These are phyloP conservation scores for Macrophomina phaseolina DNA, from an alignment of 2,329 filamentous ascomycete genomes.

Conservation along the genomic window DNA sequence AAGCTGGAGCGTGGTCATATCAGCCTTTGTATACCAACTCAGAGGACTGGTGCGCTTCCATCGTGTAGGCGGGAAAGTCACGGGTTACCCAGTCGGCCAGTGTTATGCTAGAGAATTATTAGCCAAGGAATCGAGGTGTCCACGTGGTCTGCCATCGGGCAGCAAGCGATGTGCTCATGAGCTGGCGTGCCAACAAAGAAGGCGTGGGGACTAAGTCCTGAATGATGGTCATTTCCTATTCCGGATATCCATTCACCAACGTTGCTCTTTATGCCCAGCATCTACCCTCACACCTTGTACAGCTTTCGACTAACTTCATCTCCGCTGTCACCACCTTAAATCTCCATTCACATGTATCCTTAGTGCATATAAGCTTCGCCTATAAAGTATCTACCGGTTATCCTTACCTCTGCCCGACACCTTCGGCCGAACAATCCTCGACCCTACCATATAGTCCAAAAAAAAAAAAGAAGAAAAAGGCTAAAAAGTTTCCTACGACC, in stretches of 20 bases:
- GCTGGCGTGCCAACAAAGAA: slow-evolving; percentile 18
- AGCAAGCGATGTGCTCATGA: not conserved
- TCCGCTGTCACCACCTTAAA: not conserved
- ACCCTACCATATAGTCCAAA: not conserved
- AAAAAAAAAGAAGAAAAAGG: too few relatives aligned
- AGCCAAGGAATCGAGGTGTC: not conserved
- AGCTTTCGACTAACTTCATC: not conserved
- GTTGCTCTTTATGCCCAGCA: not conserved
- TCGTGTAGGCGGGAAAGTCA: not conserved
- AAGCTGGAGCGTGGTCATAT: too few relatives aligned
- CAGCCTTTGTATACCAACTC: not conserved
- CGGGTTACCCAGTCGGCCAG: slow-evolving; percentile 7
- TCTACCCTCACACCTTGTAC: not conserved
- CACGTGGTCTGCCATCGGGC: not conserved
- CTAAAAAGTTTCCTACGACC: not conserved
- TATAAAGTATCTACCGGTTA: not conserved
- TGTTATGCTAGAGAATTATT: not conserved
- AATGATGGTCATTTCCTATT: slow-evolving; percentile 2
- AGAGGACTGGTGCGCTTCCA: not conserved
- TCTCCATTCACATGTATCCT: not conserved
- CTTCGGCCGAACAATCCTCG: not conserved
- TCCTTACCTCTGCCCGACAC: not conserved
- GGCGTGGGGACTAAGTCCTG: not conserved
- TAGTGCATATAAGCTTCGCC: not conserved
- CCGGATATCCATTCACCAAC: slow-evolving; percentile 1